phyloP scores from a whole-genome alignment of 2,329 filamentous ascomycete genomes.

The Dothideomycetes sp. region DNA sequence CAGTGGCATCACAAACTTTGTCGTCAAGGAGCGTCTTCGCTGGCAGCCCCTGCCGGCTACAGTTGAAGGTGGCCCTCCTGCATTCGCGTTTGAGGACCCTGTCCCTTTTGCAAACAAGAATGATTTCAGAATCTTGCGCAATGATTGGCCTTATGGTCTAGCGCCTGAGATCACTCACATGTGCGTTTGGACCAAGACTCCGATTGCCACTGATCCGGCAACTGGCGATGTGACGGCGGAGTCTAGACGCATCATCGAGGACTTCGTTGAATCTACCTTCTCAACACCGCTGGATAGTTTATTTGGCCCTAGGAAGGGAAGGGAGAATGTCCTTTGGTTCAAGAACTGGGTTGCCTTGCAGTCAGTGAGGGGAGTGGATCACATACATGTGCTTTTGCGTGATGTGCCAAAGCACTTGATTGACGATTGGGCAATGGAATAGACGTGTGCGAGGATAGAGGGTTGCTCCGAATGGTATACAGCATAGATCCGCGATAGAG shows the following conservation, averaged over 20 bases:
- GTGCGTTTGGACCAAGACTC: constrained; percentile 45
- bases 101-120: constrained; percentile 41
- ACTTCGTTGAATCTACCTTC: constrained; percentile 41
- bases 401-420: constrained; percentile 30
- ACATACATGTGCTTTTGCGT: constrained; percentile 44
- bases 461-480: no score
- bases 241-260: constrained; percentile 35
- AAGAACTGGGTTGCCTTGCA: constrained; percentile 53
- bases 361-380: constrained; percentile 47
- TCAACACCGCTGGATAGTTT: constrained; percentile 27
- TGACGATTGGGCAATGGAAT: constrained; percentile 15
- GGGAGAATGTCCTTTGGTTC: constrained; percentile 48
- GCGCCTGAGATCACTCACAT: constrained; percentile 44
- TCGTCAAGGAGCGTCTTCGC: constrained; percentile 42
- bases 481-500: no score
- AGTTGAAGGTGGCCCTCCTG: constrained; percentile 12
- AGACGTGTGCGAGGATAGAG: background rate
- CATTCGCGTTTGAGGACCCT: constrained; percentile 33
- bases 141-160: constrained; percentile 55
- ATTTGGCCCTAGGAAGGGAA: constrained; percentile 16
- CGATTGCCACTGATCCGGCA: constrained; percentile 33
- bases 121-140: constrained; percentile 47
- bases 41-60: constrained; percentile 31
- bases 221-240: constrained; percentile 41
- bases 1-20: constrained; percentile 45